phyloP scores from a whole-genome alignment of 768 basidiomycete genomes.

The Mycena filopes region DNA sequence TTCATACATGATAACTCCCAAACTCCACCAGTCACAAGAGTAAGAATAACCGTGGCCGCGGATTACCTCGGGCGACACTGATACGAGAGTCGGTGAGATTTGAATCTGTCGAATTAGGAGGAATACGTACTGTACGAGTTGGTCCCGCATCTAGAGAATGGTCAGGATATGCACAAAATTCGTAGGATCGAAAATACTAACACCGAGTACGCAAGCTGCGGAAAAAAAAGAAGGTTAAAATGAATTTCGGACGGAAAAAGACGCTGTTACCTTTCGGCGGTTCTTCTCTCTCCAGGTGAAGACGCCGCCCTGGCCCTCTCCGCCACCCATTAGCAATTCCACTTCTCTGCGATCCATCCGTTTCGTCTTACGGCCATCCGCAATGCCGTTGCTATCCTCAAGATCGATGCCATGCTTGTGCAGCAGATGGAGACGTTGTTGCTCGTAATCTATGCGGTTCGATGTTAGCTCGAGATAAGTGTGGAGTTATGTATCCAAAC shows the following conservation, averaged over 20 bases:
- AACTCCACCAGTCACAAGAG: conserved; percentile 98
- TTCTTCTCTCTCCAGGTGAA: conserved; percentile 98
- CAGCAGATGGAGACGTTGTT: conserved; percentile 88
- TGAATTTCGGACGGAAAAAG: conserved; percentile 39
- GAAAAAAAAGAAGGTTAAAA: conserved; percentile 31
- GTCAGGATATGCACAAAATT: conserved; percentile 31
- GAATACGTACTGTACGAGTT: conserved; percentile 83
- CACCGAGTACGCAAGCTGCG: conserved; percentile 89
- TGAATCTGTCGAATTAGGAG: conserved; percentile 35
- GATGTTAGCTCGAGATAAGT: conserved; percentile 27
- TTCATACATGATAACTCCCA: conserved; percentile 97
- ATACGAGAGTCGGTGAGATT: conserved; percentile 30
- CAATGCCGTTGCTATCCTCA: conserved; percentile 74
- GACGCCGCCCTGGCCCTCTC: conserved; percentile 82
- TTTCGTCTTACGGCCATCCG: conserved; percentile 78
- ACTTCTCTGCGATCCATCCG: conserved; percentile 85
- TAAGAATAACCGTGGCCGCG: conserved; percentile 93
- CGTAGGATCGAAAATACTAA: conserved; percentile 52
- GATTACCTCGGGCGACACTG: conserved; percentile 93
- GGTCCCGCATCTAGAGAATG: conserved; percentile 74
- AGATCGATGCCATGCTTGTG: conserved; percentile 96
- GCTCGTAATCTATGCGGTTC: conserved; percentile 82
- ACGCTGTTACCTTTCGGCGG: conserved; percentile 79
- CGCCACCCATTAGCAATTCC: conserved; percentile 86
- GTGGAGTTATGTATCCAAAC: conserved; percentile 50